A percentile compares a stretch with the other conserved stretches of the same genome.
These are phyloP conservation scores for Aspergillus jensenii DNA, from an alignment of 2,329 filamentous ascomycete genomes.

Conservation along the genomic window DNA sequence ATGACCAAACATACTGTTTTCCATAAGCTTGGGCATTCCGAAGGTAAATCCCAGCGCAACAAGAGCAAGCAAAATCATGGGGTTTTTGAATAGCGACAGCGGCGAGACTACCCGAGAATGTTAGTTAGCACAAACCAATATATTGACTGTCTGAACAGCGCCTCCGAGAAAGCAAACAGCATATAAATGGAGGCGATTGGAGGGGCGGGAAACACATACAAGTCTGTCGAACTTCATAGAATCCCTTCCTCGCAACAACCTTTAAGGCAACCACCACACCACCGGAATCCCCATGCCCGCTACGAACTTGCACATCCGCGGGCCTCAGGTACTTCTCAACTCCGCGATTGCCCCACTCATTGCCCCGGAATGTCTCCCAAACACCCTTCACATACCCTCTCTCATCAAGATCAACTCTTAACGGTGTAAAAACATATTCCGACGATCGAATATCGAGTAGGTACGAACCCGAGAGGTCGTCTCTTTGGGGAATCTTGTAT, in stretches of 20 bases:
- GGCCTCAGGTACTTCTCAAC: constrained; percentile 42
- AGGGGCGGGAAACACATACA: constrained; percentile 58
- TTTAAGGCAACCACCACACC: constrained; percentile 60
- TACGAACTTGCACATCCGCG: neutral
- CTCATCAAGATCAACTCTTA: constrained; percentile 67
- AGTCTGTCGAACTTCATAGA: constrained; percentile 71
- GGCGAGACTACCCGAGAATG: constrained; percentile 61
- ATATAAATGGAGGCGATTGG: neutral
- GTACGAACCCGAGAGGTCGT: constrained; percentile 56
- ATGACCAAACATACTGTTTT: constrained; percentile 72
- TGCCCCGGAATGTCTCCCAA: constrained; percentile 85
- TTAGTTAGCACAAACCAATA: constrained; percentile 1
- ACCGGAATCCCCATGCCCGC: constrained; percentile 3
- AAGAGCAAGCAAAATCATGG: constrained; percentile 92
- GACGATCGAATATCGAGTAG: constrained; percentile 76
- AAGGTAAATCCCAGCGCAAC: constrained; percentile 81
- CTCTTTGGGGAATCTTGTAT: neutral
- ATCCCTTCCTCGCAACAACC: constrained; percentile 65
- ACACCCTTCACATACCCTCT: constrained; percentile 56
- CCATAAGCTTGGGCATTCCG: constrained; percentile 91
- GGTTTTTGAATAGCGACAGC: constrained; percentile 83
- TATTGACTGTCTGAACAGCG: no score
- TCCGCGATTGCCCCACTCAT: constrained; percentile 86
- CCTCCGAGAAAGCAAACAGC: neutral
- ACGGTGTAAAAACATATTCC: constrained; percentile 72